phyloP scores from a whole-genome alignment of 345 rosid genomes.

The Sonneratia alba region DNA sequence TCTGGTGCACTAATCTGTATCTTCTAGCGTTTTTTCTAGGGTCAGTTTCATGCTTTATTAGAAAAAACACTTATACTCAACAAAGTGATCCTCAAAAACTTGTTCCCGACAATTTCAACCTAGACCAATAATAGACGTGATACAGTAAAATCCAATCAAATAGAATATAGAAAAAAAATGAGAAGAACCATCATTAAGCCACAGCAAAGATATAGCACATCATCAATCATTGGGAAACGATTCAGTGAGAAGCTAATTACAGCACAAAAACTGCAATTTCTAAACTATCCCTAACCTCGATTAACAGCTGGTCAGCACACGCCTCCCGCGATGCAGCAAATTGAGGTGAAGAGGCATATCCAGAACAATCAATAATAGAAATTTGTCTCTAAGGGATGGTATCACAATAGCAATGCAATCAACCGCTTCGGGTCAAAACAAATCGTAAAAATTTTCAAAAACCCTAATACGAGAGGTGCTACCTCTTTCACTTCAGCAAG shows the following conservation, averaged over 20 bases:
- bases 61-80: neutral
- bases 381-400: neutral
- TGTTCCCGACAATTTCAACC: neutral
- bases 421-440: neutral
- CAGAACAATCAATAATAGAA: neutral
- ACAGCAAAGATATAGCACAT: neutral
- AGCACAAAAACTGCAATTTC: neutral
- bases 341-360: neutral
- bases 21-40: neutral
- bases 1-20: too few species aligned
- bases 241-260: neutral
- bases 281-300: neutral
- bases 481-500: neutral
- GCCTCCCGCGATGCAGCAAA: neutral
- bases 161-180: neutral
- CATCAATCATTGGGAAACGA: neutral
- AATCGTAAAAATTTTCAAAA: neutral
- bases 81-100: neutral
- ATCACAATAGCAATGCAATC: neutral
- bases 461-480: neutral
- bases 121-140: neutral
- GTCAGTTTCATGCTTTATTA: neutral
- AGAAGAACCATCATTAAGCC: neutral
- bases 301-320: neutral
- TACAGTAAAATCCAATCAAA: neutral